Conservation (phyloP, 73 alveolate species). For the Paramecium sonneborni region DNA sequence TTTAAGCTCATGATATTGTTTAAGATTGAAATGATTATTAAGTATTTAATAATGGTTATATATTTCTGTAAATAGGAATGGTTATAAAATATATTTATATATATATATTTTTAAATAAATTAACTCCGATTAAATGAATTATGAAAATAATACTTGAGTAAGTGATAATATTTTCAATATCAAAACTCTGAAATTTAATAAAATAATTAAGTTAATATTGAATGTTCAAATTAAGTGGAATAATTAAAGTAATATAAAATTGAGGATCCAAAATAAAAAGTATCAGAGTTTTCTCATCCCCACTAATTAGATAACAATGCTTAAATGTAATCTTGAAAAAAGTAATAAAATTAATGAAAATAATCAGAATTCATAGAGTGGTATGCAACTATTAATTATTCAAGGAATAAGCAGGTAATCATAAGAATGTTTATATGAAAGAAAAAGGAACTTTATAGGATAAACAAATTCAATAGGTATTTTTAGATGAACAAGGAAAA, state of each 20-base stretch:
- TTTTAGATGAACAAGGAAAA: neutral
- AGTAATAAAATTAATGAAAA: too few species aligned
- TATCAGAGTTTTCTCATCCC: neutral
- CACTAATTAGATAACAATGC: neutral
- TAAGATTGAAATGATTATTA: neutral
- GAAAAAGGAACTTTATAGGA: neutral
- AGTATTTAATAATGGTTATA: too few species aligned
- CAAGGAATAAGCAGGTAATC: neutral
- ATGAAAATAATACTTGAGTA: too few species aligned
- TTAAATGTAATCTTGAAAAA: too few species aligned
- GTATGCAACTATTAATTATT: too few species aligned
- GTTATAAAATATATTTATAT: too few species aligned
- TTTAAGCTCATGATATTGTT: conserved; percentile 52
- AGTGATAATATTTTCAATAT: too few species aligned
- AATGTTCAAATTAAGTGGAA: neutral
- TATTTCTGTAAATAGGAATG: too few species aligned
- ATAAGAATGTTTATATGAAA: neutral
- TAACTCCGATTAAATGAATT: too few species aligned
- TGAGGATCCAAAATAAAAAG: neutral
- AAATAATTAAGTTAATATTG: neutral
- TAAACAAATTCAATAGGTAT: neutral
- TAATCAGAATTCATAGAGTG: too few species aligned
- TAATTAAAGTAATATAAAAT: neutral
- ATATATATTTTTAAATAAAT: too few species aligned
- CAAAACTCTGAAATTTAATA: too few species aligned